Base-by-base conservation (phyloP, 2,329 filamentous ascomycete species). In the Periconia digitata region DNA sequence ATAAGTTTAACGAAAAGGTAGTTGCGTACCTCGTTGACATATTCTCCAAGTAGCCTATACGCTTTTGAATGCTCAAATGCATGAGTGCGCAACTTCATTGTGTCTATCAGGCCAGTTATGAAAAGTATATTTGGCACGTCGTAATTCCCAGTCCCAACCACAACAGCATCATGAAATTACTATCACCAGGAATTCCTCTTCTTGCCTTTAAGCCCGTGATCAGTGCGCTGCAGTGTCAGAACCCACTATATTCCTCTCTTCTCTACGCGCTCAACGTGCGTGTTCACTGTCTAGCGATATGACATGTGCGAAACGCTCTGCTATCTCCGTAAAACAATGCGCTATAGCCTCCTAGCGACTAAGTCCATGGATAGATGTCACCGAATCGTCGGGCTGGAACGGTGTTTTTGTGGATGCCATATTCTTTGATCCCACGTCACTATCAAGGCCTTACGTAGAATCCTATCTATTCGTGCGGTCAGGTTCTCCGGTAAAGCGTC, bases 71-170 rank as follows among this genome's bases (percentile, higher is more conserved):
- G 89, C 1, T 78, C 79, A 37, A 92, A 82, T 3, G 79, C 64
- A 0, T 76, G 78, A 0, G 86, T 85, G 49, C 88, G 81, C 1
- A 75, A 68, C 21, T 72, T 57, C 53, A 85, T 76, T 70, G 88
- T 92, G 2, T 74, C 76, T 22, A 69, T 58, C 12, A 91, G 79
- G 10, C 83, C 83, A 21, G 74, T 67, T 43, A 88, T 80, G 6
- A 79, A 70, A 0, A 89, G 89, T 24, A 91, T 75, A 63, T 80
- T 85, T 0, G 86, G 85, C 2, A 85, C 81, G 6, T 81, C 81
- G 66, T 89, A 92, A 68, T 92, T 89, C 0, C 89, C 89, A 46
- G 83, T 88, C 12, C 88, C 86, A 15, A 90, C 80, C 2, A 92
- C 81, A 6, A 92, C 79, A 3, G 89, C 89, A 66, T 92, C 89